These are phyloP conservation scores for Xylariaceae sp. DNA, from an alignment of 2,329 filamentous ascomycete genomes.

Conservation along the genomic window DNA sequence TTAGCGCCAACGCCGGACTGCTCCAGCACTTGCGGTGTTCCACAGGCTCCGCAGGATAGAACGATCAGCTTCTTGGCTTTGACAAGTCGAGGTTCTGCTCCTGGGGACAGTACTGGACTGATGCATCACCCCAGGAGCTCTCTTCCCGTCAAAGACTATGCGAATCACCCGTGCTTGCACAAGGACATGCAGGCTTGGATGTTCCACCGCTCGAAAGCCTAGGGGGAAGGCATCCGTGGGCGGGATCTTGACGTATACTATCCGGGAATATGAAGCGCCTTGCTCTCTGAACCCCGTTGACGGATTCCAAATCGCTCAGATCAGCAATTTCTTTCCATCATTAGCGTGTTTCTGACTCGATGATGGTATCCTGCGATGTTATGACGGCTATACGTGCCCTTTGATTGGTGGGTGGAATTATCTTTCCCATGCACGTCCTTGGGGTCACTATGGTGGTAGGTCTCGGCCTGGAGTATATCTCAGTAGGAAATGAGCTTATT, in stretches of 20 bases:
- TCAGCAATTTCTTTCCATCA: constrained; percentile 47
- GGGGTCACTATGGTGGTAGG: constrained; percentile 44
- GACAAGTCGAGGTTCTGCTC: constrained; percentile 27
- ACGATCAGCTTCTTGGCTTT: constrained; percentile 52
- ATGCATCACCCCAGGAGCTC: constrained; percentile 48
- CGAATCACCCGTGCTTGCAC: constrained; percentile 33
- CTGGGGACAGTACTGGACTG: constrained; percentile 31
- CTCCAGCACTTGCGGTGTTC: constrained; percentile 54
- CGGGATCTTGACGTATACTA: constrained; percentile 23
- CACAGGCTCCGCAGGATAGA: constrained; percentile 43
- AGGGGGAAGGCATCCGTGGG: constrained; percentile 26
- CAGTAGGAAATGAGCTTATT: background rate
- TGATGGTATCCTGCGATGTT: constrained; percentile 40
- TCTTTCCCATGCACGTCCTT: constrained; percentile 44
- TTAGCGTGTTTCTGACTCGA: constrained; percentile 38
- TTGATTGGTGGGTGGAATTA: constrained; percentile 52
- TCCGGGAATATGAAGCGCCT: constrained; percentile 21
- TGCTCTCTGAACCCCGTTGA: constrained; percentile 28
- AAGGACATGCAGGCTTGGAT: constrained; percentile 27
- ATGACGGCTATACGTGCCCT: constrained; percentile 39
- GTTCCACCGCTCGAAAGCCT: constrained; percentile 20
- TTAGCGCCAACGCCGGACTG: constrained; percentile 57
- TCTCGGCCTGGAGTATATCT: constrained; percentile 46
- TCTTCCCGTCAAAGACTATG: constrained; percentile 48
- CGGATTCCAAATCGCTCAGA: constrained; percentile 40